These are phyloP conservation scores for Sporothrix variecibatus DNA, from an alignment of 2,329 filamentous ascomycete species.

Conservation along the genomic window DNA sequence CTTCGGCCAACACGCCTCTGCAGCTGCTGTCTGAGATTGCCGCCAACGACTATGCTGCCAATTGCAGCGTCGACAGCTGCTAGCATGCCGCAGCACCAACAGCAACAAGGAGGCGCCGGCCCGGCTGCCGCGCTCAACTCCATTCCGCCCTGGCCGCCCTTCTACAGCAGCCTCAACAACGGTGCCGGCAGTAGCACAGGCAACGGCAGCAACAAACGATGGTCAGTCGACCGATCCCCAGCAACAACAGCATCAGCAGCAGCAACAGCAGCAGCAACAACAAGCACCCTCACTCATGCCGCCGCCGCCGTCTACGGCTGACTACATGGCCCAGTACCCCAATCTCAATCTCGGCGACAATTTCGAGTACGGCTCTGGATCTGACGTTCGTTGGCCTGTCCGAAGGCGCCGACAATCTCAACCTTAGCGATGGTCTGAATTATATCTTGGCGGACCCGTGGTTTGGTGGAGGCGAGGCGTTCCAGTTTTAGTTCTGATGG, in stretches of 20 bases:
- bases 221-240: not conserved
- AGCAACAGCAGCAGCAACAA: constrained; percentile 26
- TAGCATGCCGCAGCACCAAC: constrained; percentile 29
- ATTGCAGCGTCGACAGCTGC: constrained; percentile 29
- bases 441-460: constrained; percentile 46
- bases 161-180: constrained; percentile 20
- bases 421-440: constrained; percentile 39
- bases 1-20: constrained; percentile 53
- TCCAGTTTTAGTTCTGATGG: not conserved
- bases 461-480: constrained; percentile 37
- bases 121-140: not conserved
- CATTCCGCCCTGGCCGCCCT: constrained; percentile 23
- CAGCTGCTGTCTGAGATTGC: constrained; percentile 60
- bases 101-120: constrained; percentile 32
- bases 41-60: constrained; percentile 44
- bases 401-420: constrained; percentile 23
- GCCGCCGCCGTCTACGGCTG: constrained; percentile 29
- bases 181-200: not conserved
- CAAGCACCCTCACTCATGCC: constrained; percentile 17
- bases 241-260: constrained; percentile 30
- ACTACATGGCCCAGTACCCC: constrained; percentile 37
- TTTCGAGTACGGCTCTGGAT: constrained; percentile 49
- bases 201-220: constrained; percentile 26
- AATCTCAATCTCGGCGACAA: constrained; percentile 43
- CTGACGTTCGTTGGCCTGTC: constrained; percentile 42